Percentiles rank a stretch among this genome's conserved stretches.
phyloP scores from a whole-genome alignment of 306 rosid species.

The Fragaria iinumae region DNA sequence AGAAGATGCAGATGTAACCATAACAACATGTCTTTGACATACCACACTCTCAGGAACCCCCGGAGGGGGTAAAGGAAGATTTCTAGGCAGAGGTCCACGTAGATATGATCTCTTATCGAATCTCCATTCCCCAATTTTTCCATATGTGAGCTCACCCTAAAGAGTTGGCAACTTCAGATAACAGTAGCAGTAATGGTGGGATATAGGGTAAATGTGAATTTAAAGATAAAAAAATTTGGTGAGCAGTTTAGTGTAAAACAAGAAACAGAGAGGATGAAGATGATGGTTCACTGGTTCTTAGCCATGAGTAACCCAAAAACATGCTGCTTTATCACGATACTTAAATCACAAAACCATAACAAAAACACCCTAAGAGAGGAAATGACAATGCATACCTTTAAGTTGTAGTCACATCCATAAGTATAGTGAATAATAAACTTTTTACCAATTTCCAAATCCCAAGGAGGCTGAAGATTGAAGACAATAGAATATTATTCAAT shows the following conservation, averaged over 20 bases:
- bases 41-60: conserved; percentile 99
- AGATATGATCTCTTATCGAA: conserved; percentile 91
- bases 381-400: conserved; percentile 49
- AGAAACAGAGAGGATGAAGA: background rate
- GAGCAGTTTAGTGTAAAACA: background rate
- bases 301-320: background rate
- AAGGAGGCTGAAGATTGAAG: conserved; percentile 82
- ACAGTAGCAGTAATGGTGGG: background rate
- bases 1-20: conserved; percentile 11
- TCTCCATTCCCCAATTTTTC: conserved; percentile 93
- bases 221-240: background rate
- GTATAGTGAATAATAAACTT: conserved; percentile 85
- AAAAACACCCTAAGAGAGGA: background rate
- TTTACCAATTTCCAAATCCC: conserved; percentile 67
- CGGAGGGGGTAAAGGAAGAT: conserved; percentile 83
- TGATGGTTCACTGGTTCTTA: background rate
- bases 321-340: background rate
- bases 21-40: conserved; percentile 32
- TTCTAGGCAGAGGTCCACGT: conserved; percentile 78
- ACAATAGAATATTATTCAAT: conserved; percentile 21
- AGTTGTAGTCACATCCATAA: conserved; percentile 84
- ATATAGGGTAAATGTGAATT: background rate
- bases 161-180: conserved; percentile 20
- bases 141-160: conserved; percentile 89
- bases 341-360: background rate